These are phyloP conservation scores for Globisporangium cystogenes DNA, from an alignment of 352 stramenopile species.

Conservation along the genomic window DNA sequence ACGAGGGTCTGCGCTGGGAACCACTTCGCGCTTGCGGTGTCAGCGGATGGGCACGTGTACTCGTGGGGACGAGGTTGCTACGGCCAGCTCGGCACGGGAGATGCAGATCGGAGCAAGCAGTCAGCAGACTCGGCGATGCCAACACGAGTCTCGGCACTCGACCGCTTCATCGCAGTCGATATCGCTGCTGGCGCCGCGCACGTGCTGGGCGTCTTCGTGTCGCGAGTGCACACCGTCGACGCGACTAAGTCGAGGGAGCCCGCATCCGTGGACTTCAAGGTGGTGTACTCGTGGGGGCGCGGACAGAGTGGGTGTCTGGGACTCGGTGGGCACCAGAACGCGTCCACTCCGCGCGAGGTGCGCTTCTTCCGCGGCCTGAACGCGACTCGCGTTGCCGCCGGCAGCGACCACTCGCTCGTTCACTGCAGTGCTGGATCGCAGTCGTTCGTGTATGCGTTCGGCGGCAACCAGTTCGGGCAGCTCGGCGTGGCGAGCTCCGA, in stretches of 20 bases:
- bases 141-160: conserved; percentile 19
- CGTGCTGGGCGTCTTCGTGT: conserved; percentile 36
- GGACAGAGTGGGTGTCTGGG: conserved; percentile 43
- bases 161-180: conserved; percentile 27
- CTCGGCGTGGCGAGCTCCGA: conserved; percentile 37
- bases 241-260: not conserved
- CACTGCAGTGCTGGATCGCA: conserved; percentile 30
- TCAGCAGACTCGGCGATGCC: conserved; percentile 11
- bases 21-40: conserved; percentile 56
- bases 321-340: conserved; percentile 30
- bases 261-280: conserved; percentile 17
- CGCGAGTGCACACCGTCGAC: conserved; percentile 1
- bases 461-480: conserved; percentile 58
- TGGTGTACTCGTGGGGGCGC: conserved; percentile 51
- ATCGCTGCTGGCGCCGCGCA: conserved; percentile 47
- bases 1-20: conserved; percentile 50
- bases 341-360: conserved; percentile 30
- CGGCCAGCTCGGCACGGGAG: conserved; percentile 61
- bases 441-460: conserved; percentile 67
- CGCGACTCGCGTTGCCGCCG: conserved; percentile 32
- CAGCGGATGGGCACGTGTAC: conserved; percentile 29
- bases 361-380: conserved; percentile 59
- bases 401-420: conserved; percentile 63
- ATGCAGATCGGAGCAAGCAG: not conserved
- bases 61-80: conserved; percentile 54